Evolutionary conservation across 805 yeast species (phyloP).

Genomic region (Yarrowia deformans): DNA sequence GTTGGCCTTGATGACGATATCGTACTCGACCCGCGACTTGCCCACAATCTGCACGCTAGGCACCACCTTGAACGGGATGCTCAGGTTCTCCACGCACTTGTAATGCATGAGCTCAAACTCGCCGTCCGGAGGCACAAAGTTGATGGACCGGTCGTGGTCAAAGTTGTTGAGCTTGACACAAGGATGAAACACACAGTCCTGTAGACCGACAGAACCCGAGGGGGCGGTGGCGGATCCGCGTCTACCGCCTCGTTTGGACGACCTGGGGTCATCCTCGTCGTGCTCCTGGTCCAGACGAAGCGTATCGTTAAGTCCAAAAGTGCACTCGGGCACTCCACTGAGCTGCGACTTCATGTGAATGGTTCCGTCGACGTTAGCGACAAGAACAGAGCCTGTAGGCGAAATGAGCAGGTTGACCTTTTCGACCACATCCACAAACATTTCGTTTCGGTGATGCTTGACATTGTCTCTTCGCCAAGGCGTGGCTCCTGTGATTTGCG

Average conservation of each 20-base stretch:
- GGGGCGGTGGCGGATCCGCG: slow-evolving; percentile 50
- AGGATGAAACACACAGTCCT: slow-evolving; percentile 86
- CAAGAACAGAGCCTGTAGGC: slow-evolving; percentile 62
- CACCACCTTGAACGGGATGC: slow-evolving; percentile 72
- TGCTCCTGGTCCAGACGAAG: slow-evolving; percentile 47
- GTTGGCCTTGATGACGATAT: slow-evolving; percentile 66
- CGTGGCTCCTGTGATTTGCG: slow-evolving; percentile 53
- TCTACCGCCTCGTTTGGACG: slow-evolving; percentile 45
- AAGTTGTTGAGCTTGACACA: slow-evolving; percentile 78
- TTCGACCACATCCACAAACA: slow-evolving; percentile 77
- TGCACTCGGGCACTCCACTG: slow-evolving; percentile 83
- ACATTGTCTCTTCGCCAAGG: slow-evolving; percentile 78
- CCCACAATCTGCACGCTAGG: slow-evolving; percentile 62
- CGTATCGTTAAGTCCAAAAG: slow-evolving; percentile 75
- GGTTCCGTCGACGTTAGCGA: slow-evolving; percentile 78
- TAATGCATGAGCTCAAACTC: slow-evolving; percentile 83
- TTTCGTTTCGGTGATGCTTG: slow-evolving; percentile 82
- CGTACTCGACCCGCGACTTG: slow-evolving; percentile 58
- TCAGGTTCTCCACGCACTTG: slow-evolving; percentile 63
- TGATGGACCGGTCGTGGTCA: slow-evolving; percentile 68
- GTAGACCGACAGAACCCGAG: slow-evolving; percentile 58
- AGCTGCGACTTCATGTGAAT: slow-evolving; percentile 74
- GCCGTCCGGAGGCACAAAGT: slow-evolving; percentile 88
- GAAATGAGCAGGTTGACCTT: slow-evolving; percentile 73
- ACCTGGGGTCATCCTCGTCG: slow-evolving; percentile 43